Base-by-base conservation (phyloP, 1,284 basidiomycete genomes). In the Fomitopsis pinicola region DNA sequence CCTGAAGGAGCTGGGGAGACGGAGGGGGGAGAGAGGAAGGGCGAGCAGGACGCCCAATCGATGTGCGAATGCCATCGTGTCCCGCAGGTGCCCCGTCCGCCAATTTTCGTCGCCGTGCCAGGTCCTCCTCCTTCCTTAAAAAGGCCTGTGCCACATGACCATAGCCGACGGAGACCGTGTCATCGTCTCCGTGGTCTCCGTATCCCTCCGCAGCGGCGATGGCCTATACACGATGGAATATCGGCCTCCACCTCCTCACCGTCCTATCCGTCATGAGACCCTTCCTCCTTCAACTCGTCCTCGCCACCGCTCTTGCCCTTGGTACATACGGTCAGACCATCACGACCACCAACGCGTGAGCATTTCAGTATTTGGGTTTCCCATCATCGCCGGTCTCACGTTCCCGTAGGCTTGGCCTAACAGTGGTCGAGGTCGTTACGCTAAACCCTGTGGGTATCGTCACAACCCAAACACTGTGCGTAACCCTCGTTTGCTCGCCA, bases 381-480 rank as follows among this genome's bases (percentile, higher is more conserved):
- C 17, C 28, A 14, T 28, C 36, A n/a, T n/a, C 28, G 33, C 15
- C n/a, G 22, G 52, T 59, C 19, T 42, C 22, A 30, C 9, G 22
- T 22, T 46, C 62, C 42, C 30, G 35, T 59, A 88, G 85, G 5
- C 70, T 72, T 52, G 88, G 87, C 12, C 68, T 77, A 30, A 80
- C 85, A 0, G 73, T 90, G 53, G 78, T 88, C 38, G 78, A 85
- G 63, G 75, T 80, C 53, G 59, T 85, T 60, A 81, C 83, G 9
- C 67, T 74, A 19, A 78, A 86, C 66, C 69, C 70, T 4, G 60
- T 68, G 14, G 84, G 82, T 28, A 17, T 77, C 17, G 69, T 77
- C 1, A 73, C 74, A 0, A 87, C 87, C 3, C 63, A 70, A 36
- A 76, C 75, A 6, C 58, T 88, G 86, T 62, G 42, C 28, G 61